Conservation (phyloP, 768 basidiomycete genomes). For the Hemileccinum impolitum region DNA sequence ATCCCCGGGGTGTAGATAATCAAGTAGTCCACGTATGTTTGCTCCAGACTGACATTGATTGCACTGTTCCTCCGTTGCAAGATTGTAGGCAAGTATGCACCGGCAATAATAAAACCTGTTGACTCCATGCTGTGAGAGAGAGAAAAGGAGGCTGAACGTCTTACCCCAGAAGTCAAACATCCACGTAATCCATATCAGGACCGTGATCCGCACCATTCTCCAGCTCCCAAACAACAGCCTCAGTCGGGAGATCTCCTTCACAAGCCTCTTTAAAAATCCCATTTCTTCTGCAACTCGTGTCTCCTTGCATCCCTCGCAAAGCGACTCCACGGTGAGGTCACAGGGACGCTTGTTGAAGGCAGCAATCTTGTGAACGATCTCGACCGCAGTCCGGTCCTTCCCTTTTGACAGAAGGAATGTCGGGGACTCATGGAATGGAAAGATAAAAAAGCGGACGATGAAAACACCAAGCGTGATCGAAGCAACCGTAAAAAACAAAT, state of each 20-base stretch:
- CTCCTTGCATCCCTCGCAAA: constrained; percentile 6
- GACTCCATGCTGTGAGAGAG: background rate
- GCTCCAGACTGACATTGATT: constrained; percentile 1
- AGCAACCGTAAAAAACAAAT: constrained; percentile 7
- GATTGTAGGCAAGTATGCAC: constrained; percentile 7
- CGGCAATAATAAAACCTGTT: constrained; percentile 3
- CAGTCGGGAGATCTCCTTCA: constrained; percentile 11
- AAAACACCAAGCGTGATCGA: constrained; percentile 13
- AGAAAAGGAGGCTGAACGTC: background rate
- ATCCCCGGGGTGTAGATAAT: constrained; percentile 8
- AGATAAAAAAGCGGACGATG: constrained; percentile 15
- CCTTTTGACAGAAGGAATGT: constrained; percentile 14
- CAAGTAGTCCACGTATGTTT: constrained; percentile 13
- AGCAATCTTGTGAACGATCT: constrained; percentile 14
- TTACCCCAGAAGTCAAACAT: constrained; percentile 15
- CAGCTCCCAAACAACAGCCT: constrained; percentile 13
- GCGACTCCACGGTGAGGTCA: constrained; percentile 14
- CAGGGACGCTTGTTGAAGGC: constrained; percentile 8
- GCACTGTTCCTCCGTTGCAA: constrained; percentile 13
- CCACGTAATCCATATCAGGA: constrained; percentile 13
- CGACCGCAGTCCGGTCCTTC: constrained; percentile 12
- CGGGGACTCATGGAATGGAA: constrained; percentile 16
- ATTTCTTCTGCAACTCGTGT: background rate
- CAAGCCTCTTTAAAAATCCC: background rate
- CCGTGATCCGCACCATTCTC: constrained; percentile 9